Conservation (phyloP, 139 green algal genomes). For the Chlamydomonas incerta region DNA sequence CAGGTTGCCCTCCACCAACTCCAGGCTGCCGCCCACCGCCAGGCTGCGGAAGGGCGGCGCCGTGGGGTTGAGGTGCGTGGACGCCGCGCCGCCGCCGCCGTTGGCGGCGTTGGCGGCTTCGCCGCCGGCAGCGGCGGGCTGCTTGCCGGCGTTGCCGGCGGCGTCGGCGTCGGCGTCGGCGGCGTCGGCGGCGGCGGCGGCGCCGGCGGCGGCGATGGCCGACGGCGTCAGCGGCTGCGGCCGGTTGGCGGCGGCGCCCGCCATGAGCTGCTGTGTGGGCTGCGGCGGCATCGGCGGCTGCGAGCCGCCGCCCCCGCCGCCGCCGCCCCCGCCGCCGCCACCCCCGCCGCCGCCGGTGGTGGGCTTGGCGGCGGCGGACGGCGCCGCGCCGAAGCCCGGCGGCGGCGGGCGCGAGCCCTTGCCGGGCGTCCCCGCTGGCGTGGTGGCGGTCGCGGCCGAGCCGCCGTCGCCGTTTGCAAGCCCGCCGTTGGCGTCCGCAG, state of each 20-base stretch:
- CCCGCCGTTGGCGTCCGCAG: background rate
- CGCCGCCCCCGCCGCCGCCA: too few species aligned
- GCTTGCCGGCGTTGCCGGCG: background rate
- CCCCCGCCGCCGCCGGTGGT: too few species aligned
- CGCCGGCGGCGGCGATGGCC: background rate
- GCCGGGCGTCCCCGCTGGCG: too few species aligned
- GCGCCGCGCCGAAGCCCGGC: slow-evolving; percentile 22
- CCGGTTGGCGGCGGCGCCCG: background rate
- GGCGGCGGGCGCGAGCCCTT: background rate
- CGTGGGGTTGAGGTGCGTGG: slow-evolving; percentile 31
- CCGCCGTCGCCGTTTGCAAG: background rate
- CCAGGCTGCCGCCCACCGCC: slow-evolving; percentile 15
- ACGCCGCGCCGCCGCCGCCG: background rate
- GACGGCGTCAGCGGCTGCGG: background rate
- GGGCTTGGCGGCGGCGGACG: background rate
- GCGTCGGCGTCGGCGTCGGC: background rate
- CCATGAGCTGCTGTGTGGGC: too few species aligned
- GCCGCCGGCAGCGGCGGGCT: background rate
- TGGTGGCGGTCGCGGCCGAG: too few species aligned
- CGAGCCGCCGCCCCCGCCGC: background rate
- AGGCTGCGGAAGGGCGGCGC: slow-evolving; percentile 42
- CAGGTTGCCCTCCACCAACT: slow-evolving; percentile 27
- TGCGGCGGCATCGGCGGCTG: background rate
- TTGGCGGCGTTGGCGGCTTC: background rate
- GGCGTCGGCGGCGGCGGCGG: background rate